These are phyloP conservation scores for Neurospora discreta DNA, from an alignment of 495 filamentous ascomycete genomes.

Conservation along the genomic window DNA sequence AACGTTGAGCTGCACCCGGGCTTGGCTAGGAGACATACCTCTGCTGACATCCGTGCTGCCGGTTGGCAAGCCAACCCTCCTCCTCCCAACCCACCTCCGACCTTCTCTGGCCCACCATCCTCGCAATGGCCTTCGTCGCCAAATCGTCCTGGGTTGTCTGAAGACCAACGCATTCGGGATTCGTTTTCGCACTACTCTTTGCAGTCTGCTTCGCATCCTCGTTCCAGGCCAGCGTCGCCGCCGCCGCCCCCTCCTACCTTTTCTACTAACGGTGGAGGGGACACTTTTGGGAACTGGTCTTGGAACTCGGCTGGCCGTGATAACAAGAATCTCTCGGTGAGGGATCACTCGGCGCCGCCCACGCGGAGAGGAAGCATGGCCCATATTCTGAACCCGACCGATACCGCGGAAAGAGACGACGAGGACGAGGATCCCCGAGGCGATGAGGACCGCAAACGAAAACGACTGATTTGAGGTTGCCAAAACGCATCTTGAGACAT, in stretches of 20 bases:
- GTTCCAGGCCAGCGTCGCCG: conserved; percentile 66
- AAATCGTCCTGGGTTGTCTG: conserved; percentile 47
- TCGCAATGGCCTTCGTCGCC: conserved; percentile 82
- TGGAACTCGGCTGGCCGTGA: conserved; percentile 37
- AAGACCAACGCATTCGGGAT: conserved; percentile 73
- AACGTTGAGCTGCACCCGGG: conserved; percentile 63
- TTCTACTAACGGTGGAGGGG: conserved; percentile 29
- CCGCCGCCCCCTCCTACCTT: conserved; percentile 44
- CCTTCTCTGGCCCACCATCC: conserved; percentile 56
- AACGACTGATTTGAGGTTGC: conserved; percentile 44
- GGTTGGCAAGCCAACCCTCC: conserved; percentile 74
- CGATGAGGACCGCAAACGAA: conserved; percentile 65
- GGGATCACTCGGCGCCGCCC: conserved; percentile 44
- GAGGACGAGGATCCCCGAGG: conserved; percentile 35
- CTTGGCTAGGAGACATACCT: conserved; percentile 79
- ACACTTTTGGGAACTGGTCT: conserved; percentile 43
- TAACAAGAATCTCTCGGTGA: conserved; percentile 34
- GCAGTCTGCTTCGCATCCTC: conserved; percentile 38
- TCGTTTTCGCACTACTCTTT: conserved; percentile 76
- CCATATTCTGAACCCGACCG: conserved; percentile 60
- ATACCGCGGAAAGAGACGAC: conserved; percentile 32
- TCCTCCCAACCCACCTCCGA: conserved; percentile 27
- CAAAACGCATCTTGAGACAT: not conserved
- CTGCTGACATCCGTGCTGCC: conserved; percentile 85
- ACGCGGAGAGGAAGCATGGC: conserved; percentile 49